phyloP scores from a whole-genome alignment of 2,329 filamentous ascomycete genomes.

The Pseudopyrenochaeta lycopersici region DNA sequence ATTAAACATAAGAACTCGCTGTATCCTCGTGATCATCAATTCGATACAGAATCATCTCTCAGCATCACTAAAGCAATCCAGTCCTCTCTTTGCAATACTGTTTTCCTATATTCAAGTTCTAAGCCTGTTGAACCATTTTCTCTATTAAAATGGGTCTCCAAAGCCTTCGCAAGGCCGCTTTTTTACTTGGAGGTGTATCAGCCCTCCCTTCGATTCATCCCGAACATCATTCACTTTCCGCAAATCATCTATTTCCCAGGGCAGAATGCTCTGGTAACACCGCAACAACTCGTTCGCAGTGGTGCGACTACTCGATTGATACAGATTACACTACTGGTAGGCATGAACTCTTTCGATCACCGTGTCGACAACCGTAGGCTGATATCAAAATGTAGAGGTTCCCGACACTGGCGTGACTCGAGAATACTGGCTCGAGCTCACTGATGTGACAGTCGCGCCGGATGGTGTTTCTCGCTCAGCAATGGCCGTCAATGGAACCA shows the following conservation, averaged over 20 bases:
- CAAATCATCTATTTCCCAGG: slow-evolving; percentile 13
- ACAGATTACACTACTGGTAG: slow-evolving; percentile 60
- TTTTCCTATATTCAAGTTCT: no score
- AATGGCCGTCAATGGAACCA: slow-evolving; percentile 53
- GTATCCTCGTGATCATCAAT: no score
- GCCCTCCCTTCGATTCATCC: not conserved
- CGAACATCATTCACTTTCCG: slow-evolving; percentile 2
- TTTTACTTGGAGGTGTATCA: not conserved
- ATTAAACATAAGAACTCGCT: no score
- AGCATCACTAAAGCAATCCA: no score
- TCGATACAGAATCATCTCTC: no score
- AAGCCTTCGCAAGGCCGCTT: not conserved
- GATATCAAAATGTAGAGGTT: slow-evolving; percentile 29
- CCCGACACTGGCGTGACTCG: slow-evolving; percentile 66
- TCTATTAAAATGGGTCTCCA: no score
- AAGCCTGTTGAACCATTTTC: no score
- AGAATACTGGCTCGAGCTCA: slow-evolving; percentile 56
- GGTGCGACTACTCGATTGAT: slow-evolving; percentile 61
- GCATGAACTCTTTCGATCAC: not conserved
- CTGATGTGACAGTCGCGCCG: slow-evolving; percentile 56
- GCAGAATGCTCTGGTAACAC: slow-evolving; percentile 44
- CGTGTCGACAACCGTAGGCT: not conserved
- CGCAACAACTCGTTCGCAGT: slow-evolving; percentile 35
- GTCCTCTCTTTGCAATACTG: no score
- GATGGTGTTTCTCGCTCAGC: slow-evolving; percentile 61